These are phyloP conservation scores for Cryptococcus jaspeensis DNA, from an alignment of 1,284 basidiomycete species.

Conservation along the genomic window DNA sequence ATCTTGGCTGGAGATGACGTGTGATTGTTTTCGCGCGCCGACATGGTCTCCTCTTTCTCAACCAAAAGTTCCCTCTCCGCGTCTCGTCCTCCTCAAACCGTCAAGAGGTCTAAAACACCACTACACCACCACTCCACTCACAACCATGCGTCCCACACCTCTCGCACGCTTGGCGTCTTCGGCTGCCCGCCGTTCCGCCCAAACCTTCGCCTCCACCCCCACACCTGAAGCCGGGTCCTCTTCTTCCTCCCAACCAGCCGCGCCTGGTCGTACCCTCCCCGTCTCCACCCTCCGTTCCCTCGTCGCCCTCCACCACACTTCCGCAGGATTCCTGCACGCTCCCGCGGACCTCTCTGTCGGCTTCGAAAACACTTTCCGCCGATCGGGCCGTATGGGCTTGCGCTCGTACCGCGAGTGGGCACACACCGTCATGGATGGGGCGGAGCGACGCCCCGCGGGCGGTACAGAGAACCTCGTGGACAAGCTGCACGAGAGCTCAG, in stretches of 20 bases:
- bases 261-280: conserved; percentile 21
- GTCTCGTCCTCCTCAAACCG: neutral
- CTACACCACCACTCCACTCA: neutral
- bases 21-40: neutral
- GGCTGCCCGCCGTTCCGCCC: neutral
- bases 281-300: conserved; percentile 31
- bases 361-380: conserved; percentile 37
- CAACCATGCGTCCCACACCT: conserved; percentile 10
- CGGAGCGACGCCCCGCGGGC: conserved; percentile 10
- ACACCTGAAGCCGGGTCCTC: conserved; percentile 6
- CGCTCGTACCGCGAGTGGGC: conserved; percentile 16
- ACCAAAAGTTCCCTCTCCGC: neutral
- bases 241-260: conserved; percentile 11
- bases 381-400: conserved; percentile 17
- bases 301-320: conserved; percentile 44
- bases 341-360: conserved; percentile 29
- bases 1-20: neutral
- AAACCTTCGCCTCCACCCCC: neutral
- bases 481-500: conserved; percentile 9
- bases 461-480: conserved; percentile 19
- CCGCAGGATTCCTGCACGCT: conserved; percentile 42
- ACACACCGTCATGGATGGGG: neutral
- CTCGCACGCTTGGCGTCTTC: conserved; percentile 1
- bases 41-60: neutral
- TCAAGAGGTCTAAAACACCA: neutral